Conservation (phyloP, 2,329 filamentous ascomycete species). For the Cladosporium colombiae region DNA sequence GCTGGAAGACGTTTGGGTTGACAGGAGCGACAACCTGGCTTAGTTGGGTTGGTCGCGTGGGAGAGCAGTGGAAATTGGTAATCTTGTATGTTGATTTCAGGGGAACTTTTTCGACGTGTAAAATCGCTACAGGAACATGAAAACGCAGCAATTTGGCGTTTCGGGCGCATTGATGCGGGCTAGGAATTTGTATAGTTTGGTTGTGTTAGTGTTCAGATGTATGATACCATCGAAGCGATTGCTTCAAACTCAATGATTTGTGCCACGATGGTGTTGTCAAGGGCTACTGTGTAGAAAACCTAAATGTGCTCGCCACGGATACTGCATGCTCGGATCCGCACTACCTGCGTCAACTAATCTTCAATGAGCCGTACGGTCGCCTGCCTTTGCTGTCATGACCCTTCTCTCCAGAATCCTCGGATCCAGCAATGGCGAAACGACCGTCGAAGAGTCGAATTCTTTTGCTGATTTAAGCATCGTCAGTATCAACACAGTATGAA, state of each 20-base stretch:
- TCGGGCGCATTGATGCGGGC: not conserved
- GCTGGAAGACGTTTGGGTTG: slow-evolving; percentile 94
- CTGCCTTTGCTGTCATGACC: slow-evolving; percentile 10
- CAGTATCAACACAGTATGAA: not conserved
- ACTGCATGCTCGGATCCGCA: too few species aligned
- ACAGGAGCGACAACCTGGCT: slow-evolving; percentile 89
- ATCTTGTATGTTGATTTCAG: not conserved
- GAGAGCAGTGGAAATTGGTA: not conserved
- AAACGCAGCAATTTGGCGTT: slow-evolving; percentile 11
- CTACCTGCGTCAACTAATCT: not conserved
- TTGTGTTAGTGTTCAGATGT: slow-evolving; percentile 13
- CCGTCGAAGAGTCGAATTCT: slow-evolving; percentile 30
- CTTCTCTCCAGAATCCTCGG: slow-evolving; percentile 28
- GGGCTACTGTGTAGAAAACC: not conserved
- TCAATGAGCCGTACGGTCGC: not conserved
- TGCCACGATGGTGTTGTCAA: not conserved
- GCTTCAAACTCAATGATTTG: not conserved
- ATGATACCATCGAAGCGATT: slow-evolving; percentile 16
- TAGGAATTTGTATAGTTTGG: slow-evolving; percentile 1
- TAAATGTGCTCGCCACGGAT: not conserved
- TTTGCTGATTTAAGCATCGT: slow-evolving; percentile 6
- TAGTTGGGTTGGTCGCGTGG: slow-evolving; percentile 68
- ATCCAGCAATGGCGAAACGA: slow-evolving; percentile 29
- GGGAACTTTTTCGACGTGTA: slow-evolving; percentile 1
- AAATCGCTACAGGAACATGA: not conserved